phyloP scores from a whole-genome alignment of 768 basidiomycete genomes.

The Rhizopogon vinicolor region DNA sequence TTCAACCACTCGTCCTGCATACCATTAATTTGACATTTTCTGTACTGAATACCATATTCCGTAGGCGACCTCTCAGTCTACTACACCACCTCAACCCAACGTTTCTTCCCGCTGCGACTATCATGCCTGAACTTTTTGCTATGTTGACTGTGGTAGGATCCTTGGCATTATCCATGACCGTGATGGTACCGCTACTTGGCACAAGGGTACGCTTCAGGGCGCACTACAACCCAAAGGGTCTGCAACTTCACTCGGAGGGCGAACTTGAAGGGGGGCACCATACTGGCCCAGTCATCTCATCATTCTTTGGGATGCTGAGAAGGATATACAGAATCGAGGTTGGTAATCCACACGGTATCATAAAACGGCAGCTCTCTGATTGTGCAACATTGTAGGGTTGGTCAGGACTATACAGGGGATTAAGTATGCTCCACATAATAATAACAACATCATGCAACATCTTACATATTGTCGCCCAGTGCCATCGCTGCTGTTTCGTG shows the following conservation, averaged over 20 bases:
- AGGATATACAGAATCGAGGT: slow-evolving; percentile 76
- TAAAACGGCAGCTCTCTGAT: neutral
- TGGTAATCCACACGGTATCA: slow-evolving; percentile 6
- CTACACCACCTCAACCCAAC: too few relatives aligned
- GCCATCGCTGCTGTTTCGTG: slow-evolving; percentile 27
- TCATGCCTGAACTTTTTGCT: slow-evolving; percentile 32
- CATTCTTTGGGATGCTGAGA: slow-evolving; percentile 69
- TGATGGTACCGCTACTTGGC: slow-evolving; percentile 61
- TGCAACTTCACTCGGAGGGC: slow-evolving; percentile 75
- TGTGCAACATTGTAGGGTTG: slow-evolving; percentile 42
- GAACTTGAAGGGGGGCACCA: slow-evolving; percentile 46
- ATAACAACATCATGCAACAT: slow-evolving; percentile 31
- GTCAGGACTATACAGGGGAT: slow-evolving; percentile 76
- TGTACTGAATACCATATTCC: too few relatives aligned
- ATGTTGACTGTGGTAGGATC: slow-evolving; percentile 40
- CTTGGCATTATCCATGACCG: slow-evolving; percentile 44
- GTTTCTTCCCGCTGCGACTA: slow-evolving; percentile 6
- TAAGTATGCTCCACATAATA: slow-evolving; percentile 38
- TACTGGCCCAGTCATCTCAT: slow-evolving; percentile 69
- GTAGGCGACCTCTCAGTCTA: too few relatives aligned
- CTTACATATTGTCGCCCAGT: slow-evolving; percentile 33
- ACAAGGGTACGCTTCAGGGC: slow-evolving; percentile 73
- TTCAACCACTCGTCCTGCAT: too few relatives aligned
- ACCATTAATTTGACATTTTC: too few relatives aligned
- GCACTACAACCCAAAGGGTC: slow-evolving; percentile 82